These are phyloP conservation scores for Coemansia aciculifera DNA, from an alignment of 192 early-diverging fungal genomes.

Conservation along the genomic window DNA sequence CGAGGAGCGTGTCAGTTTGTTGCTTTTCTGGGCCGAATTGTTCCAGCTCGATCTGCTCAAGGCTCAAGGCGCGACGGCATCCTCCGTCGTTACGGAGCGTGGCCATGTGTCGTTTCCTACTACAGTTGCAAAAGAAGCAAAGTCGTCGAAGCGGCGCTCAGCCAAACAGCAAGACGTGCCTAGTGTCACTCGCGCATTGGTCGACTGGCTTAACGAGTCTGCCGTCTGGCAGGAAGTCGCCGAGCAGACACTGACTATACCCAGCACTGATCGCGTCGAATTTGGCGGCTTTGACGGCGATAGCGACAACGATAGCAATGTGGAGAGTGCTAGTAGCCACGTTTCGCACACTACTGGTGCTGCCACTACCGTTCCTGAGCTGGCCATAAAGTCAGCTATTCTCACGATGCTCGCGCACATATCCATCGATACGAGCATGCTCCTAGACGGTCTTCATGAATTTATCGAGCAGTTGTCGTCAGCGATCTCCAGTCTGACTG, in stretches of 20 bases:
- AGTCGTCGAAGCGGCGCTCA: not conserved
- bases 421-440: constrained; percentile 18
- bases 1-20: constrained; percentile 10
- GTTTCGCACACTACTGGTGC: not conserved
- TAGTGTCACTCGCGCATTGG: constrained; percentile 20
- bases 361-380: not conserved
- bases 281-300: constrained; percentile 24
- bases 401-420: constrained; percentile 26
- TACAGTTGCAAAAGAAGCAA: constrained; percentile 6
- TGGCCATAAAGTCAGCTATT: constrained; percentile 30
- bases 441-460: constrained; percentile 16
- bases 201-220: constrained; percentile 36
- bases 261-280: constrained; percentile 14
- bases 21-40: constrained; percentile 40
- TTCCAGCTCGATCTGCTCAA: constrained; percentile 28
- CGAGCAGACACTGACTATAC: constrained; percentile 23
- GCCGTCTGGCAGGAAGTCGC: constrained; percentile 24
- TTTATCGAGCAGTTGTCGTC: constrained; percentile 20
- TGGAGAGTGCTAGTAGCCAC: not conserved
- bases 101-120: constrained; percentile 43
- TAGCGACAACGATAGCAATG: not conserved
- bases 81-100: constrained; percentile 32
- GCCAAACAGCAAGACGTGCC: not conserved
- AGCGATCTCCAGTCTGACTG: constrained; percentile 21
- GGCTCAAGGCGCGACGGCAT: constrained; percentile 2